Evolutionary conservation across 31 red algal species (phyloP).

Genomic region (Endocladia muricata): DNA sequence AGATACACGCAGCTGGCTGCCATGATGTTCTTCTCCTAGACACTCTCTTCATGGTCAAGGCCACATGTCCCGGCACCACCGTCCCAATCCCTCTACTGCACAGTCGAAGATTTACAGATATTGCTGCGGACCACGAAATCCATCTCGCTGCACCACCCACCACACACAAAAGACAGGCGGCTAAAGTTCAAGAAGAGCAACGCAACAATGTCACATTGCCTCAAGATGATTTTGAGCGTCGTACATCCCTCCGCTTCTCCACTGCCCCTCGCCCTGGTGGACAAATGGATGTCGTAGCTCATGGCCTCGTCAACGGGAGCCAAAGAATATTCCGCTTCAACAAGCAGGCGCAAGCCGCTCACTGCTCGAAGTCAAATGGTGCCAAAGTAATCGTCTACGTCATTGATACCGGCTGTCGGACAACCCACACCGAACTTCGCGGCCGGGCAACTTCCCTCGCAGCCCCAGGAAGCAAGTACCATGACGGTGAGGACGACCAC

Average conservation of each 20-base stretch:
- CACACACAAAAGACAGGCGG: too few relatives aligned
- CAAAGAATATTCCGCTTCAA: background rate
- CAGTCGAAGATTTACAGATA: background rate
- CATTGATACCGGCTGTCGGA: conserved; percentile 61
- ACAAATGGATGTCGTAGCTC: too few relatives aligned
- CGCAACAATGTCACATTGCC: too few relatives aligned
- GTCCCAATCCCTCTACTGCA: background rate
- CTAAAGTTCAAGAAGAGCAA: too few relatives aligned
- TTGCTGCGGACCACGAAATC: too few relatives aligned
- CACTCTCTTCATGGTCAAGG: background rate
- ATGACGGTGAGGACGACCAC: conserved; percentile 44
- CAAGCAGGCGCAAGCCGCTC: background rate
- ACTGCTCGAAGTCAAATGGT: background rate
- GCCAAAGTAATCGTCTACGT: conserved; percentile 34
- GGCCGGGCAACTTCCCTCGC: conserved; percentile 16
- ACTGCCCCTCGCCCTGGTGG: too few relatives aligned
- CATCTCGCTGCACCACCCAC: too few relatives aligned
- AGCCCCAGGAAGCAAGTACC: conserved; percentile 25
- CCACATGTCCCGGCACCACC: background rate
- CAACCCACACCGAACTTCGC: conserved; percentile 30
- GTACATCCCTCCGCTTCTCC: too few relatives aligned
- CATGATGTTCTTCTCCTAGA: background rate
- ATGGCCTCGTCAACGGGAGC: too few relatives aligned
- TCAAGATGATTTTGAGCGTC: too few relatives aligned
- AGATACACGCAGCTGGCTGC: background rate